These are phyloP conservation scores for Linnemannia schmuckeri DNA, from an alignment of 192 early-diverging fungal species.

Conservation along the genomic window DNA sequence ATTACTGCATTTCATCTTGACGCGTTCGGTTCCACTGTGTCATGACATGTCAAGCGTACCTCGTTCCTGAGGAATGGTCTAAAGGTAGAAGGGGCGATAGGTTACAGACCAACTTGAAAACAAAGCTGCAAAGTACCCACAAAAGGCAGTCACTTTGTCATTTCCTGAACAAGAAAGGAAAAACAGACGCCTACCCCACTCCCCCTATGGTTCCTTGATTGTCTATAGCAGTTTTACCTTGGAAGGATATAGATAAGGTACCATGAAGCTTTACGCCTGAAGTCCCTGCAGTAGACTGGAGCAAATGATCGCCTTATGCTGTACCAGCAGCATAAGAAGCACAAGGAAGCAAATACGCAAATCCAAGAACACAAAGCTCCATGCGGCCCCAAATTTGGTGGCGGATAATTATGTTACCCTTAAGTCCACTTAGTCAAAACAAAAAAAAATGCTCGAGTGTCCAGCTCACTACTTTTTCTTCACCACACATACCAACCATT, in stretches of 20 bases:
- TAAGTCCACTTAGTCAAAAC: neutral
- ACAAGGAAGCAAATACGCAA: too few relatives aligned
- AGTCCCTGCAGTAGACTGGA: too few relatives aligned
- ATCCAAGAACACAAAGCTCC: neutral
- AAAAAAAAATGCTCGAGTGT: conserved; percentile 2
- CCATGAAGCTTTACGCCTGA: too few relatives aligned
- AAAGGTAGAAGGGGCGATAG: neutral
- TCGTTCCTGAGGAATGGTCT: neutral
- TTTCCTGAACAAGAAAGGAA: neutral
- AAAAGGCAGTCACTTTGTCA: neutral
- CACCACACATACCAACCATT: conserved; percentile 6
- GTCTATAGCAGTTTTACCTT: too few relatives aligned
- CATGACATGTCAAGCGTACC: neutral
- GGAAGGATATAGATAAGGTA: too few relatives aligned
- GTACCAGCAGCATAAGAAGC: too few relatives aligned
- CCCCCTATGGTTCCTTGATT: neutral
- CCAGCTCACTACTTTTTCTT: conserved; percentile 3
- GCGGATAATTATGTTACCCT: neutral
- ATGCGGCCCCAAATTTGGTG: neutral
- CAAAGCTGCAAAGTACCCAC: neutral
- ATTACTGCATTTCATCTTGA: neutral
- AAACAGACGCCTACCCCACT: neutral
- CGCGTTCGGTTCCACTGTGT: neutral
- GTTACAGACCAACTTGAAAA: neutral
- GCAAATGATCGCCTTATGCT: too few relatives aligned